Percentiles rank a stretch among this genome's conserved stretches.
These are phyloP conservation scores for Sungouiella blattae DNA, from an alignment of 805 yeast species.

Conservation along the genomic window DNA sequence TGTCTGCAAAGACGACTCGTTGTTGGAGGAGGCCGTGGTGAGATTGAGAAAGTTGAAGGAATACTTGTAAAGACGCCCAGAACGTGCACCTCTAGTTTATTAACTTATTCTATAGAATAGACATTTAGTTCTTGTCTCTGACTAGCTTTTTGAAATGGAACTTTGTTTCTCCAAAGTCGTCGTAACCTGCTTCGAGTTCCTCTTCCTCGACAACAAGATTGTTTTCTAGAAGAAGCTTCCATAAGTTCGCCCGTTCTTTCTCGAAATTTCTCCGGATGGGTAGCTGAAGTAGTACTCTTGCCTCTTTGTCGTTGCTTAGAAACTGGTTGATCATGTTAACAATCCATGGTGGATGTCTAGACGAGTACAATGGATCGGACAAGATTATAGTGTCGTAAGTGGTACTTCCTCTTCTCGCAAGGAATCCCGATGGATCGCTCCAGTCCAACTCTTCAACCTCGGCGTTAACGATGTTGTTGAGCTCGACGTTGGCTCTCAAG, in stretches of 20 bases:
- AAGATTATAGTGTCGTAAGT: slow-evolving; percentile 60
- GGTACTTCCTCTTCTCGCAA: slow-evolving; percentile 15
- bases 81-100: no score
- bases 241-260: slow-evolving; percentile 57
- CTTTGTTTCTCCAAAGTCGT: slow-evolving; percentile 76
- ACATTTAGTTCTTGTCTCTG: background rate
- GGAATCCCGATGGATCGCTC: slow-evolving; percentile 54
- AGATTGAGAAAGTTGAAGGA: slow-evolving; percentile 69
- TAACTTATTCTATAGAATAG: background rate
- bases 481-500: slow-evolving; percentile 50
- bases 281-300: slow-evolving; percentile 63
- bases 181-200: slow-evolving; percentile 61
- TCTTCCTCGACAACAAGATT: slow-evolving; percentile 34
- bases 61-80: slow-evolving; percentile 45
- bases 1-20: slow-evolving; percentile 86
- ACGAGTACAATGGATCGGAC: slow-evolving; percentile 88
- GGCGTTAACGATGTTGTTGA: slow-evolving; percentile 41
- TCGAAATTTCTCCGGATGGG: slow-evolving; percentile 72
- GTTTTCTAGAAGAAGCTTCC: slow-evolving; percentile 45
- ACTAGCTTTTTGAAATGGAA: slow-evolving; percentile 48
- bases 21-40: slow-evolving; percentile 76
- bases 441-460: slow-evolving; percentile 67
- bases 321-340: slow-evolving; percentile 54
- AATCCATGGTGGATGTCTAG: slow-evolving; percentile 75
- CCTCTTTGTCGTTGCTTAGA: slow-evolving; percentile 24